These are phyloP conservation scores for Mucuna pruriens DNA, from an alignment of 306 rosid species.

Conservation along the genomic window DNA sequence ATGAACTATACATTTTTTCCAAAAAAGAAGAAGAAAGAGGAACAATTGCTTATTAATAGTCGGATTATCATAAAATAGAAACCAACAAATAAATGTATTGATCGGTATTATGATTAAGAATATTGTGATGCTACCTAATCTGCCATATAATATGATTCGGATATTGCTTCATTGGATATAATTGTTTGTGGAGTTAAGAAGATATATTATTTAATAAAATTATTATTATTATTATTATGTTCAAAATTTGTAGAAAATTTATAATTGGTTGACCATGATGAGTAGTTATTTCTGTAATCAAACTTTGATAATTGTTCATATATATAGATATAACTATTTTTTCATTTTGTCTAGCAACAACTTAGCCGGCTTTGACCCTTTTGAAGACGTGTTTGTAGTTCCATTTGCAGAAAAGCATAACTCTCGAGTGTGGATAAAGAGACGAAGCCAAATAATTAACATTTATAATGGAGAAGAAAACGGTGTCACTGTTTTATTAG, in stretches of 20 bases:
- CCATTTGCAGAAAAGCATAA: background rate
- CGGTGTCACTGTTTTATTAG: conserved; percentile 1
- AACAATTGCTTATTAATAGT: background rate
- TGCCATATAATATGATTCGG: background rate
- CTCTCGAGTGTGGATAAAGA: background rate
- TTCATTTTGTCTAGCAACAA: background rate
- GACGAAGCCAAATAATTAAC: background rate
- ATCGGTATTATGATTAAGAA: background rate
- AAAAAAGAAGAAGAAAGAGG: too few relatives aligned
- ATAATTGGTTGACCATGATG: background rate
- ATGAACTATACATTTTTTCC: background rate
- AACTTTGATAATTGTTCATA: background rate
- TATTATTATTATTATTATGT: background rate
- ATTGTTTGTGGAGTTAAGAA: background rate
- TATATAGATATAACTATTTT: background rate
- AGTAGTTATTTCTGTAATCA: background rate
- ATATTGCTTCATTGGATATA: background rate
- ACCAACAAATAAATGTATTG: background rate
- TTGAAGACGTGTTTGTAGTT: background rate
- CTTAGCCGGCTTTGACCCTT: conserved; percentile 18
- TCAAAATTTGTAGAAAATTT: background rate
- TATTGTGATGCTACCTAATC: conserved; percentile 1
- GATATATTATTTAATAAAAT: background rate
- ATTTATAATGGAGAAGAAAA: conserved; percentile 15
- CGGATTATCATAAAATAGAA: background rate